Evolutionary conservation across 1,139 yeast species (phyloP).

Genomic region (Eremothecium coryli): DNA sequence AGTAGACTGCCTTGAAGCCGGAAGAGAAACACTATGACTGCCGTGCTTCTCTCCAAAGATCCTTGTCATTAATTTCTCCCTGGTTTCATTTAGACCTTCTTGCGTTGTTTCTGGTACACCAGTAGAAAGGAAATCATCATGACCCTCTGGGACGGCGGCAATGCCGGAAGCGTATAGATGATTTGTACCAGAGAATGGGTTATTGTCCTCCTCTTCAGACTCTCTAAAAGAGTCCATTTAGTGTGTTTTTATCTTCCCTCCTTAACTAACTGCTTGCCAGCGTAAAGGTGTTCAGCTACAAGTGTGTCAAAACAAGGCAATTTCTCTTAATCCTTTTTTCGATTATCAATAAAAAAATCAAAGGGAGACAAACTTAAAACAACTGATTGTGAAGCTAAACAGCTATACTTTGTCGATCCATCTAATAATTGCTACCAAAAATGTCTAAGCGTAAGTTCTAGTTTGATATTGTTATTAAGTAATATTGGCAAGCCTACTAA

Average conservation of each 20-base stretch:
- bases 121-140: constrained; percentile 11
- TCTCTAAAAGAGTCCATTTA: constrained; percentile 16
- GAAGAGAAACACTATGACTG: background rate
- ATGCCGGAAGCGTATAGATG: constrained; percentile 37
- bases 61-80: constrained; percentile 8
- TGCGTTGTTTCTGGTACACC: constrained; percentile 3
- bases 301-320: no score
- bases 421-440: no score
- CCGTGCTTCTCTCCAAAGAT: constrained; percentile 8
- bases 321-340: no score
- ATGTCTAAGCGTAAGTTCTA: constrained; percentile 1
- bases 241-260: no score
- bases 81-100: constrained; percentile 8
- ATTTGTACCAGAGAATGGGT: constrained; percentile 39
- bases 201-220: constrained; percentile 40
- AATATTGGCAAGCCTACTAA: no score
- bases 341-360: background rate
- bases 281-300: no score
- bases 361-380: no score
- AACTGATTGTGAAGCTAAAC: no score
- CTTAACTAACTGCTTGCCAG: no score
- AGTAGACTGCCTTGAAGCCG: background rate
- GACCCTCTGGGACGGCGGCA: constrained; percentile 18
- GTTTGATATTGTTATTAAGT: background rate
- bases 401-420: no score